phyloP scores from a whole-genome alignment of 192 early-diverging fungal species.

The Umbelopsis sp. region DNA sequence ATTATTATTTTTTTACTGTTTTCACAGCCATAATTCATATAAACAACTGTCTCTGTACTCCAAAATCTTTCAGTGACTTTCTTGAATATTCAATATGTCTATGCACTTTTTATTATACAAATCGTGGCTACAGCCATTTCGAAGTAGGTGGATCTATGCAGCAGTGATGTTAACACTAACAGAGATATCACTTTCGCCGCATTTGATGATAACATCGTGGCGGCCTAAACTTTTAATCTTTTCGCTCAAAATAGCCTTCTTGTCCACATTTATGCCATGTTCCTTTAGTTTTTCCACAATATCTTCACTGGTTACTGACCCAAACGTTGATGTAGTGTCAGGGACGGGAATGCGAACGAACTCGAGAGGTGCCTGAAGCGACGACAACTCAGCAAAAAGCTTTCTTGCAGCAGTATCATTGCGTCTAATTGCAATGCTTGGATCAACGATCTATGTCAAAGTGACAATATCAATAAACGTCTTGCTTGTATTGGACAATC shows the following conservation, averaged over 20 bases:
- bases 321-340: constrained; percentile 35
- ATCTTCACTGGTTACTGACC: constrained; percentile 42
- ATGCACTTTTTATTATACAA: constrained; percentile 13
- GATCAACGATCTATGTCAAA: not conserved
- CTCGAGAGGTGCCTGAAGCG: constrained; percentile 15
- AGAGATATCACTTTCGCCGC: constrained; percentile 24
- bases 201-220: constrained; percentile 24
- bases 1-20: too few relatives aligned
- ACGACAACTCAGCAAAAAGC: constrained; percentile 24
- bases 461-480: not conserved
- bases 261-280: constrained; percentile 24
- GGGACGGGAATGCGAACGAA: constrained; percentile 37
- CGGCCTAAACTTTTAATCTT: constrained; percentile 36
- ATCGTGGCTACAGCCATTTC: not conserved
- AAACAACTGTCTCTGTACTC: not conserved
- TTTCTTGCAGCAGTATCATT: constrained; percentile 14
- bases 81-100: not conserved
- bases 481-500: not conserved
- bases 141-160: not conserved
- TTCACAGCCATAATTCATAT: too few relatives aligned
- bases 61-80: not conserved
- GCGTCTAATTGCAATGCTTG: not conserved
- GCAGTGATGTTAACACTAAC: constrained; percentile 25
- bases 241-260: constrained; percentile 32
- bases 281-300: constrained; percentile 33